Conservation (phyloP, 306 rosid genomes). For the Prunus davidiana region DNA sequence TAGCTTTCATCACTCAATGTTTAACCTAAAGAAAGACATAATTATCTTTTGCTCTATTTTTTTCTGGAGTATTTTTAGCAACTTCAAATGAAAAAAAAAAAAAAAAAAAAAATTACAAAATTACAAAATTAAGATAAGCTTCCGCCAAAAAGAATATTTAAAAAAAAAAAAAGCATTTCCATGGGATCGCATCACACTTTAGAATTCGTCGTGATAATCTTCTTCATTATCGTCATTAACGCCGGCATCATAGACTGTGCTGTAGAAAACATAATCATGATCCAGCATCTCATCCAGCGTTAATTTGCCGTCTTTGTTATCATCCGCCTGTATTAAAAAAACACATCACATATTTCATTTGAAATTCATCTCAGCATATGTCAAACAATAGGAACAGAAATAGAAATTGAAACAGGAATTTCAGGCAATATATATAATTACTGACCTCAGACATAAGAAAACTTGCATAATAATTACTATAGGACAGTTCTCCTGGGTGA, state of each 20-base stretch:
- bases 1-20: neutral
- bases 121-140: neutral
- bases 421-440: neutral
- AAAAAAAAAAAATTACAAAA: neutral
- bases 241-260: slow-evolving; percentile 23
- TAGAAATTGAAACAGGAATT: neutral
- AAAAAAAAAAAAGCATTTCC: too few species aligned
- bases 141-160: neutral
- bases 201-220: slow-evolving; percentile 38
- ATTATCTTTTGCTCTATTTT: neutral
- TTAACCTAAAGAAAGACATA: neutral
- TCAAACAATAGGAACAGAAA: neutral
- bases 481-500: slow-evolving; percentile 70
- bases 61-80: neutral
- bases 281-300: slow-evolving; percentile 63
- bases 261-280: slow-evolving; percentile 54
- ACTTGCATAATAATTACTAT: slow-evolving; percentile 52
- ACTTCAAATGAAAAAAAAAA: neutral
- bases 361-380: neutral
- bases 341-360: neutral
- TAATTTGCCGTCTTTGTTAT: slow-evolving; percentile 49
- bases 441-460: slow-evolving; percentile 65
- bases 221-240: slow-evolving; percentile 17
- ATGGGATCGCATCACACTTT: neutral
- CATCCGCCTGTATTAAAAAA: slow-evolving; percentile 59